A percentile compares a stretch with the other conserved stretches of the same genome.
Conservation (phyloP, 176 grass and related monocot genomes). For the Pontederia paniculata region DNA sequence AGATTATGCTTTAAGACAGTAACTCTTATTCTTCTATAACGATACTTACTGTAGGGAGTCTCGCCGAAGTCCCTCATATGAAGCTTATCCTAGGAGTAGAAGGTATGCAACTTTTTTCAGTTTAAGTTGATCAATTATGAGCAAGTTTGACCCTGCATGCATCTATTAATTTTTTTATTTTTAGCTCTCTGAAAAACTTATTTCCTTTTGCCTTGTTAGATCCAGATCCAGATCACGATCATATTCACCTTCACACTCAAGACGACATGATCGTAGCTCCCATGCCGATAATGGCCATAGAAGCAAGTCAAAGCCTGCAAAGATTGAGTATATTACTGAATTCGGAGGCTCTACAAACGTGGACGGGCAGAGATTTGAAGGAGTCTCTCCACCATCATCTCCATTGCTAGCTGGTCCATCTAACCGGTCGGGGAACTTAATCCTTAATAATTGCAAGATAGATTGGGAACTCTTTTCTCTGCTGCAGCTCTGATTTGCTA, state of each 20-base stretch:
- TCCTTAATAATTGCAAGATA: constrained; percentile 74
- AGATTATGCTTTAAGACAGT: too few species aligned
- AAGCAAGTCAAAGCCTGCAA: constrained; percentile 64
- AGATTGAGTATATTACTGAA: constrained; percentile 96
- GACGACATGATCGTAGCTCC: constrained; percentile 38
- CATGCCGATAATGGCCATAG: constrained; percentile 58
- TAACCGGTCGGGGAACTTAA: constrained; percentile 89
- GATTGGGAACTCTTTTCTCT: constrained; percentile 45
- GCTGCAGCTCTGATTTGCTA: constrained; percentile 36
- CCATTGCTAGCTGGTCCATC: constrained; percentile 66
- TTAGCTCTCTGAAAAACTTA: not conserved
- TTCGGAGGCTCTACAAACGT: constrained; percentile 68
- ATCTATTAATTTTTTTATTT: constrained; percentile 15
- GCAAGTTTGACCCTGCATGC: too few species aligned
- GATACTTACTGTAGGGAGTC: constrained; percentile 47
- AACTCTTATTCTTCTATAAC: too few species aligned
- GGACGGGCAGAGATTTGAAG: constrained; percentile 48
- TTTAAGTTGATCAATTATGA: not conserved
- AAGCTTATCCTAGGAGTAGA: constrained; percentile 80
- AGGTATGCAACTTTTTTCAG: constrained; percentile 29
- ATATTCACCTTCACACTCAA: constrained; percentile 65
- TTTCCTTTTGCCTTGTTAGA: constrained; percentile 11
- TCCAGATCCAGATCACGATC: constrained; percentile 69
- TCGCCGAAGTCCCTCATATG: constrained; percentile 89
- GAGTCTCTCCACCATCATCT: constrained; percentile 88